Evolutionary conservation across 306 rosid species (phyloP), one percentile per base, ranked within the genome.

Genomic region (Lathyrus oleraceus): DNA sequence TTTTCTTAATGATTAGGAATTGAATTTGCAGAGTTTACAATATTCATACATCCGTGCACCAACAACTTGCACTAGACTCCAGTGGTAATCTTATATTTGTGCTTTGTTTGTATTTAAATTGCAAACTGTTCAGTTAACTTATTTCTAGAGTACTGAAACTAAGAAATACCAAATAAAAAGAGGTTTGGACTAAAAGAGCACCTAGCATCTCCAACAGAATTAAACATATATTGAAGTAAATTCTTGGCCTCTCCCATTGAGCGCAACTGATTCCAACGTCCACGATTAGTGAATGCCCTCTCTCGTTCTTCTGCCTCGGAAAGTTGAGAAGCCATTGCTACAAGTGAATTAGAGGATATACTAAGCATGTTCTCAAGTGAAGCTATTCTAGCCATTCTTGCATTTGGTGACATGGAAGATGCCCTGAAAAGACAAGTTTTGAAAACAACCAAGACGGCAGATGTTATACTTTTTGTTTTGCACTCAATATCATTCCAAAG

Each of bases 291-390:
- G 80, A 95, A 95, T 63, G 97, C 96, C 54, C 97, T 92, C 36
- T 91, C 99, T 70, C 99, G 78, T 76, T 95, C 99, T 88, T 95
- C 99, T 74, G 97, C 97, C 85, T 95, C 99, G 1, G 99, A 95
- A 78, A 95, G 97, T 82, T 95, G 99, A 36, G 99, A 95, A 75
- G 99, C 99, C 99, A 95, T 95, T 28, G 97, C 92, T 54, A 95
- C 99, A 67, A 95, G 95, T 36, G 99, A 95, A 77, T 95, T 89
- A 69, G 99, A 95, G 58, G 99, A 85, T 75, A 95, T 89, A 80
- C 93, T 84, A 63, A 95, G 81, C 97, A 95, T 91, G 85, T 67
- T 95, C 81, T 91, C 99, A 64, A 95, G 97, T 68, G 99, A 95
- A 62, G 87, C 83, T 60, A 95, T 89, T 85, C 96, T 84, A 51